Conservation (phyloP, 441 rosid species). For the Flueggea neowawraea region DNA sequence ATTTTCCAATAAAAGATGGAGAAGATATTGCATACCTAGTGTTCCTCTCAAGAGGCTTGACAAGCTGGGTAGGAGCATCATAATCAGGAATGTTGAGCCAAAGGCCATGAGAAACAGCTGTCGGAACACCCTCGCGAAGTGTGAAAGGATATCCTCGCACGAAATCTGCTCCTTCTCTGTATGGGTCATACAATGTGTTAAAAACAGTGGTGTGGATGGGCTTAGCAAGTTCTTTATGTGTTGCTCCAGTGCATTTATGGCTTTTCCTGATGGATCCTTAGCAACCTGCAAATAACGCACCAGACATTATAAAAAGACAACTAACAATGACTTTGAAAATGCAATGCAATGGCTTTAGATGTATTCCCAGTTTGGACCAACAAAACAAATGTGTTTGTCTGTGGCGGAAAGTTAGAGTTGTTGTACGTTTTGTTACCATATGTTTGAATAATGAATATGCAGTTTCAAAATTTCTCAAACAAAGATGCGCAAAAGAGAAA, state of each 20-base stretch:
- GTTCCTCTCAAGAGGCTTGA: constrained; percentile 92
- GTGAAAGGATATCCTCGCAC: constrained; percentile 98
- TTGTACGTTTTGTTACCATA: no score
- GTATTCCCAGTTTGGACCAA: no score
- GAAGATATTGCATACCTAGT: constrained; percentile 40
- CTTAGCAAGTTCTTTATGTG: constrained; percentile 80
- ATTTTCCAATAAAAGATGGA: no score
- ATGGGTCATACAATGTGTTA: constrained; percentile 95
- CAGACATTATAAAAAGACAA: background rate
- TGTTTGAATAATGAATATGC: background rate
- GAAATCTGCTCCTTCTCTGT: constrained; percentile 87
- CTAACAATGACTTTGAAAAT: background rate
- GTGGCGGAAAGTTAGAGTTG: no score
- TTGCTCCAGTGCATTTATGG: constrained; percentile 86
- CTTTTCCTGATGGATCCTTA: constrained; percentile 80
- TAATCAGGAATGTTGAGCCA: constrained; percentile 99
- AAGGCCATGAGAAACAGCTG: constrained; percentile 97
- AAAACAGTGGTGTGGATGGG: constrained; percentile 89
- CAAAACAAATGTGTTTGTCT: no score
- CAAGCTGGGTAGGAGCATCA: constrained; percentile 96
- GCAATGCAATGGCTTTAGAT: no score
- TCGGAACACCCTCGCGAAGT: constrained; percentile 87
- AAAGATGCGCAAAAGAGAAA: no score
- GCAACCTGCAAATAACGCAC: constrained; percentile 40
- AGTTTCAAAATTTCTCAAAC: no score